Percentiles rank a stretch among this genome's conserved stretches.
These are phyloP conservation scores for Pleoardoris graminearum DNA, from an alignment of 2,329 filamentous ascomycete genomes.

Conservation along the genomic window DNA sequence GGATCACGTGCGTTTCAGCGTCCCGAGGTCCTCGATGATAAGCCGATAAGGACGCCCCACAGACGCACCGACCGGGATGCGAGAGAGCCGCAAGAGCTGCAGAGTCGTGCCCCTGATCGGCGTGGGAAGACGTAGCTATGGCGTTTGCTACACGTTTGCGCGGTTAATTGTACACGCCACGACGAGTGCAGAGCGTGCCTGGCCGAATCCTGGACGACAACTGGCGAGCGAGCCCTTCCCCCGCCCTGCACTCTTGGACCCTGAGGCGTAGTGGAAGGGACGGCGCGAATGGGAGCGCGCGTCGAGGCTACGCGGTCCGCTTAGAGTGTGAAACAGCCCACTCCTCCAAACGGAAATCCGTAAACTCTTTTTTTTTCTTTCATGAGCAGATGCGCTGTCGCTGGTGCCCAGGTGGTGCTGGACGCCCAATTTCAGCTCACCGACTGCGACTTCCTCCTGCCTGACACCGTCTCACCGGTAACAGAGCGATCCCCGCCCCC, in stretches of 20 bases:
- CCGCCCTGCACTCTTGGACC: background rate
- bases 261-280: slow-evolving; percentile 1
- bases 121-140: background rate
- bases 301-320: background rate
- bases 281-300: slow-evolving; percentile 1
- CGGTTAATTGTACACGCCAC: background rate
- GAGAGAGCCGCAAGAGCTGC: no score
- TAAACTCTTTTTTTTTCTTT: background rate
- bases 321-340: slow-evolving; percentile 1
- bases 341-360: background rate
- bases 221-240: no score
- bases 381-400: background rate
- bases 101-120: no score
- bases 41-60: no score
- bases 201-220: no score
- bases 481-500: background rate
- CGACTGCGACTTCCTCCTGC: background rate
- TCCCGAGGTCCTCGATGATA: no score
- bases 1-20: no score
- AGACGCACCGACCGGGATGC: no score
- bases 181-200: background rate
- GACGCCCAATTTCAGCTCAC: background rate
- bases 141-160: background rate
- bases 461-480: slow-evolving; percentile 11
- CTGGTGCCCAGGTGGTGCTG: no score